A percentile compares a stretch with the other conserved stretches of the same genome.
phyloP scores from a whole-genome alignment of 345 rosid species.

The Noccaea caerulescens region DNA sequence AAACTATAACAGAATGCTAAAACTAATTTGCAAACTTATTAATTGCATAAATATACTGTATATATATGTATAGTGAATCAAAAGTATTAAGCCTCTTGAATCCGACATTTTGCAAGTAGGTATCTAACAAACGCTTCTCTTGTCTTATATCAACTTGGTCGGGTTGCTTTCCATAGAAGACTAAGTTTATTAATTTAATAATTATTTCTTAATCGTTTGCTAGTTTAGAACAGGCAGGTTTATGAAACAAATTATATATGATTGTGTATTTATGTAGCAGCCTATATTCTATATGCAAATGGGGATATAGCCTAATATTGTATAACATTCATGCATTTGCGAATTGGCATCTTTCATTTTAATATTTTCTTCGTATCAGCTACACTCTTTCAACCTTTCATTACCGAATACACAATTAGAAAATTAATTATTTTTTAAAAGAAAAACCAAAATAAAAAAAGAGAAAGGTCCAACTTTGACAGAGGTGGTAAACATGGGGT shows the following conservation, averaged over 20 bases:
- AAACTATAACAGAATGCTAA: constrained; percentile 12
- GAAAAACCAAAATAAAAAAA: not conserved
- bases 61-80: not conserved
- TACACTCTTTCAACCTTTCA: constrained; percentile 23
- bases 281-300: constrained; percentile 36
- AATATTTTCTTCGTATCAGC: not conserved
- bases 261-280: constrained; percentile 6
- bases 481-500: constrained; percentile 31
- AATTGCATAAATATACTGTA: not conserved
- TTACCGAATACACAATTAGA: constrained; percentile 4
- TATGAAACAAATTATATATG: constrained; percentile 13
- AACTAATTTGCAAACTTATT: constrained; percentile 11
- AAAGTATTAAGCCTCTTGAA: constrained; percentile 32
- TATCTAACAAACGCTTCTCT: constrained; percentile 31
- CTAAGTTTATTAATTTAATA: constrained; percentile 20
- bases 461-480: not conserved
- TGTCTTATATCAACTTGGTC: constrained; percentile 41
- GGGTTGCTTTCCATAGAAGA: constrained; percentile 40
- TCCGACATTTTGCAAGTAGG: constrained; percentile 41
- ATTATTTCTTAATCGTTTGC: constrained; percentile 26
- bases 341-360: constrained; percentile 15
- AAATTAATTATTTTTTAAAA: not conserved
- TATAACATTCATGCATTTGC: constrained; percentile 34
- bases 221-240: constrained; percentile 29
- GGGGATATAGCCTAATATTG: constrained; percentile 7